These are phyloP conservation scores for Isoetes taiwanensis DNA, from an alignment of 75 land plant genomes.

Conservation along the genomic window DNA sequence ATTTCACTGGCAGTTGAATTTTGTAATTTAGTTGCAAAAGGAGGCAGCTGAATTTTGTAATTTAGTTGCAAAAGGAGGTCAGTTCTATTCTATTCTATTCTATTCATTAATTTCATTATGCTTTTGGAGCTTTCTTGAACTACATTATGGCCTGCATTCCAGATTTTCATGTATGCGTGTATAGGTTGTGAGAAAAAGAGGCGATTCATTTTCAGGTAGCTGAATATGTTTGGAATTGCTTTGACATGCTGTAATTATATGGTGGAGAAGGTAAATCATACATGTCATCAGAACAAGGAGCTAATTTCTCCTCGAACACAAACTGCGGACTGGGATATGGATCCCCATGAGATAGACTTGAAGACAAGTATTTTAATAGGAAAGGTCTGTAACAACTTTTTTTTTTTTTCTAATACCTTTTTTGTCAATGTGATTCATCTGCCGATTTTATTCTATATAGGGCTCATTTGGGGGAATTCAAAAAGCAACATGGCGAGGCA, in stretches of 20 bases:
- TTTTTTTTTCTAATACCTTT: not conserved
- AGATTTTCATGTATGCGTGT: not conserved
- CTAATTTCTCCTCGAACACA: constrained; percentile 66
- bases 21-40: no score
- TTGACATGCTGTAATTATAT: not conserved
- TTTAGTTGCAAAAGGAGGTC: no score
- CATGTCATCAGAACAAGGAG: constrained; percentile 45
- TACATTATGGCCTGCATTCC: no score
- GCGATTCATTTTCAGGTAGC: no score
- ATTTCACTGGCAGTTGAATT: no score
- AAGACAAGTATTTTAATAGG: constrained; percentile 46
- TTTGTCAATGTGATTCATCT: not conserved
- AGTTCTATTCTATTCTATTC: no score
- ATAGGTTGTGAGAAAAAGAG: not conserved
- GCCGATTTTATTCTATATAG: constrained; percentile 14
- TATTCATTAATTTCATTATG: no score
- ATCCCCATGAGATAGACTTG: constrained; percentile 74
- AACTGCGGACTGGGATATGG: constrained; percentile 83
- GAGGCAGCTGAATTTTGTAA: no score
- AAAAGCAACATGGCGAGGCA: constrained; percentile 77
- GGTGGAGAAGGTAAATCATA: constrained; percentile 52
- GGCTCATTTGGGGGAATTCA: constrained; percentile 93
- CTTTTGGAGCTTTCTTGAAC: no score
- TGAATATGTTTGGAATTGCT: not conserved
- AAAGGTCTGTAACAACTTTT: constrained; percentile 32